A percentile compares a stretch with the other conserved stretches of the same genome.
phyloP scores from a whole-genome alignment of 2,329 filamentous ascomycete genomes.

The Nannizziopsis arthrosporioides region DNA sequence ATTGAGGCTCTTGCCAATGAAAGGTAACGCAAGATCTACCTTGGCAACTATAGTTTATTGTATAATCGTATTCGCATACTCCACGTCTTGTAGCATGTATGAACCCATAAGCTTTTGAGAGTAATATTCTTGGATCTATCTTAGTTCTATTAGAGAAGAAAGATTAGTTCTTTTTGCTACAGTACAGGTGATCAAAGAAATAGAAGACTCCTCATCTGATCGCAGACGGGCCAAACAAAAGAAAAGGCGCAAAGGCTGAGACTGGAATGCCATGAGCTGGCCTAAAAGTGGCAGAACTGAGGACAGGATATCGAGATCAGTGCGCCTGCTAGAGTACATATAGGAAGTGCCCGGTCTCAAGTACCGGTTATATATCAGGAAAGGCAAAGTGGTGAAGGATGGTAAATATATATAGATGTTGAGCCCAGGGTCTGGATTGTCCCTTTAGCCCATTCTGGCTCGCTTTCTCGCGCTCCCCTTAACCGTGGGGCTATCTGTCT shows the following conservation, averaged over 20 bases:
- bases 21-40: neutral
- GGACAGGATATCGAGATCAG: no score
- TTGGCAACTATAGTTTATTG: neutral
- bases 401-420: neutral
- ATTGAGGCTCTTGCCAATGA: slow-evolving; percentile 40
- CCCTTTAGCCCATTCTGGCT: slow-evolving; percentile 13
- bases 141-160: no score
- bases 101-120: neutral
- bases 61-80: neutral
- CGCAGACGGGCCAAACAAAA: no score
- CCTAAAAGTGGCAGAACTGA: no score
- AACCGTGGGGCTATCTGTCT: slow-evolving; percentile 24
- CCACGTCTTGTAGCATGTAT: no score
- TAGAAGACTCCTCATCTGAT: no score
- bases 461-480: slow-evolving; percentile 33
- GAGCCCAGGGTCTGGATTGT: neutral
- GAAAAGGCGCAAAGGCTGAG: no score
- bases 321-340: no score
- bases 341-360: no score
- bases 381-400: neutral
- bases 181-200: no score
- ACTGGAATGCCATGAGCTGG: no score
- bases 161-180: no score
- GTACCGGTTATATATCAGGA: neutral
- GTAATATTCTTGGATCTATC: neutral